Percentiles rank a stretch among this genome's conserved stretches.
phyloP scores from a whole-genome alignment of 1,284 basidiomycete genomes.

The Cutaneotrichosporon dermatis region DNA sequence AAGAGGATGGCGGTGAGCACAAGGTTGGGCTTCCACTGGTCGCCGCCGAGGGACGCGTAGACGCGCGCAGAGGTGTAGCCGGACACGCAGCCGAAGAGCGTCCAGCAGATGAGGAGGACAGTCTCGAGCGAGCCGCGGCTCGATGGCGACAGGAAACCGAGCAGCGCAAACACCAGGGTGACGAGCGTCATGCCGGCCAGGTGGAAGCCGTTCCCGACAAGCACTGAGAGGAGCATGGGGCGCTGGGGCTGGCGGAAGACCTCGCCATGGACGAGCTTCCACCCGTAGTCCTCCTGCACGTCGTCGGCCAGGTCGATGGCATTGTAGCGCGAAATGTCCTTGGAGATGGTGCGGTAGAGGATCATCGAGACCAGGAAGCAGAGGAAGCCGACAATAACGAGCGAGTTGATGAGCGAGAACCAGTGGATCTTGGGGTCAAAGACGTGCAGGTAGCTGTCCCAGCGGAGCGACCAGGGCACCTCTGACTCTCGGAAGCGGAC shows the following conservation, averaged over 20 bases:
- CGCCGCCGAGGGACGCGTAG: constrained; percentile 78
- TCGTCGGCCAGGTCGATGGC: constrained; percentile 91
- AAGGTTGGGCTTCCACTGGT: constrained; percentile 72
- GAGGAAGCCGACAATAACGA: constrained; percentile 85
- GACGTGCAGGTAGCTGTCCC: constrained; percentile 89
- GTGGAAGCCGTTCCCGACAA: constrained; percentile 88
- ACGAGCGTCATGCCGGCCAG: constrained; percentile 82
- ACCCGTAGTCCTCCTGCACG: constrained; percentile 96
- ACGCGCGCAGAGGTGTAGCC: constrained; percentile 84
- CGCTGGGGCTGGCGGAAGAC: constrained; percentile 82
- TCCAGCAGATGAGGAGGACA: constrained; percentile 95
- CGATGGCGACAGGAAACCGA: constrained; percentile 95
- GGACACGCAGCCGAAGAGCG: constrained; percentile 84
- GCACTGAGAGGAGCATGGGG: constrained; percentile 73
- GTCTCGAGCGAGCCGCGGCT: constrained; percentile 92
- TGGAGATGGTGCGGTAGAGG: constrained; percentile 75
- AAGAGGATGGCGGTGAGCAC: constrained; percentile 83
- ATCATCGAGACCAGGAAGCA: constrained; percentile 89
- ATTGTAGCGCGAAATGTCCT: constrained; percentile 95
- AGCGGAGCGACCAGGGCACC: constrained; percentile 77
- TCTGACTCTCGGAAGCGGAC: constrained; percentile 83
- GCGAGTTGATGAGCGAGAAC: constrained; percentile 91
- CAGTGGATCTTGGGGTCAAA: constrained; percentile 56
- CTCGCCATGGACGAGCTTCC: constrained; percentile 89
- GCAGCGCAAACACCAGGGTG: constrained; percentile 89